Base-by-base conservation (phyloP, 257 asterid genomes). In the Hygrophila difformis region DNA sequence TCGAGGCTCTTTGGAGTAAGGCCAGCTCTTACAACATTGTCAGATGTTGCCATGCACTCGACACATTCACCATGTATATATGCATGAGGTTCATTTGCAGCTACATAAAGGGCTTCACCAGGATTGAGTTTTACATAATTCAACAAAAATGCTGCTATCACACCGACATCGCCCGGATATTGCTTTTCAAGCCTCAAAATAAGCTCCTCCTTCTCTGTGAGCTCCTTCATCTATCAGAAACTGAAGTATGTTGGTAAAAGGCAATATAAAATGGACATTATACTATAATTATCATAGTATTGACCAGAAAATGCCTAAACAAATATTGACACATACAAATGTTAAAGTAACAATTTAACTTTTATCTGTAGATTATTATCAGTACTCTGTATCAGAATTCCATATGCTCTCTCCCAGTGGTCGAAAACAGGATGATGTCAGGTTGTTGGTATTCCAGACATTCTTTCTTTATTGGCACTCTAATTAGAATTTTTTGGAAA, bases 41-140 rank as follows among this genome's bases (percentile, higher is more conserved):
- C 94, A 11, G 97, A 91, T 37, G 99, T 91, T 56, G 99, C 99
- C 99, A 91, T 91, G 58, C 97, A 86, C 69, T 91, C 99, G 16
- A 91, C 17, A 45, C 99, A 91, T 47, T 91, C 99, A 5, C 97
- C 99, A 11, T 60, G 67, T 28, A 91, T 44, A 44, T 87, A 91
- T 8, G 97, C 97, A 52, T 91, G 99, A 42, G 94, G 99, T 64
- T 91, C 99, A 34, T 83, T 75, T 50, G 97, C 95, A 18, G 89
- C 97, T 53, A 91, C 64, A 66, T 70, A 87, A 16, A 91, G 55
- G 44, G 94, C 94, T 74, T 91, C 93, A 18, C 99, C 97, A 0
- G 94, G 81, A 14, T 67, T 83, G 24, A 91, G 86, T 47, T 75
- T 83, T 73, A 91, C 78, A 53, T 83, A 54, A 37, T 91, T 87